Base-by-base conservation (phyloP, 2,329 filamentous ascomycete species). In the Penicillium olsonii region DNA sequence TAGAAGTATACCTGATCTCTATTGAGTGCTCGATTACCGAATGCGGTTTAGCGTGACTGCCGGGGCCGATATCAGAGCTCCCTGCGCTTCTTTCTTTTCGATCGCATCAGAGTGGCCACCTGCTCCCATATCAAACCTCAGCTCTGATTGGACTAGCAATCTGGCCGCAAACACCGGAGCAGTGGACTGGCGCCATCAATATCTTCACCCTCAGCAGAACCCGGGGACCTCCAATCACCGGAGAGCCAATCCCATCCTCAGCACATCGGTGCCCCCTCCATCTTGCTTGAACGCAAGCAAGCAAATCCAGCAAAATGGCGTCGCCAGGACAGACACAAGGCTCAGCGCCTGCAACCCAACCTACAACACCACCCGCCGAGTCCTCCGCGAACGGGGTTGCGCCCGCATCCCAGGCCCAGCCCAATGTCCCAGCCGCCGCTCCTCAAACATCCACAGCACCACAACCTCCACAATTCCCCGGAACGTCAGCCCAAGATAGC, bases 281-380 rank as follows among this genome's bases (percentile, higher is more conserved):
- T 42, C 31, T 22, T 45, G 12, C 18, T 17, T 35, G 22, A 41
- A 29, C n/a, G 27, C 22, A 42, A 35, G n/a, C n/a, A 27, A 34
- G 31, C 35, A 45, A 37, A 18, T 15, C 18, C 29, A 22, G 24
- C 18, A 53, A 40, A 19, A 71, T 72, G 69, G 65, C 69, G 41
- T 71, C 69, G 18, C 69, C 68, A 56, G 60, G 52, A 42, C 66
- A 66, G 55, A 59, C 59, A 18, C 66, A 67, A 56, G 55, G 63
- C 29, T 55, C 64, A 33, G 62, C 54, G 18, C 62, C 64, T 35
- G 58, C 66, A 19, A 65, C 64, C 5, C 72, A 72, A 55, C 71
- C 74, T 37, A 62, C 72, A 50, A 75, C 74, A 5, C 74, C 74
- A 31, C 73, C 74, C 5, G 72, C 72, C 38, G 74, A 76, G 59